Evolutionary conservation across 768 basidiomycete species (phyloP), one percentile per base, ranked within the genome.

Genomic region (Lactarius evosmus): DNA sequence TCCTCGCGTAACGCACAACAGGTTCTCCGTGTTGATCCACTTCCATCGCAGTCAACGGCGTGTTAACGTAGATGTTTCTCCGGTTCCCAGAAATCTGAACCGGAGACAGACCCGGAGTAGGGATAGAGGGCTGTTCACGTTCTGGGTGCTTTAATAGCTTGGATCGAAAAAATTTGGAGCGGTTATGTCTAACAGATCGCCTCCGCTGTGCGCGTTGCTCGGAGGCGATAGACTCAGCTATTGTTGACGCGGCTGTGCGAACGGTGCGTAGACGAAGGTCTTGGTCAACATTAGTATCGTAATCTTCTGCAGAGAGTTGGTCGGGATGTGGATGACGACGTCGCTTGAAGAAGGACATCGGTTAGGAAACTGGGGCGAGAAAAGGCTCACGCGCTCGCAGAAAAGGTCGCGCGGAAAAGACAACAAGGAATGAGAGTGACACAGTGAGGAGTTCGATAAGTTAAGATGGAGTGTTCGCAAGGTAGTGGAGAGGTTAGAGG

Each of bases 181-280:
- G 74, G 70, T 80, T 87, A 74, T 72, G 77, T 71, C 70, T 72
- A 27, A 71, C 61, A 66, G 80, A 76, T 75, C 82, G 83, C 70
- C 87, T 78, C 67, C 83, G 76, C 72, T 85, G 80, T 16, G 83
- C 84, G 51, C 87, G 82, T 67, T 83, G 80, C 73, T 98, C 95
- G 36, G 88, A 83, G 62, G 84, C 85, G 56, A 91, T 87, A 8
- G 90, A 90, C 74, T 95, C 92, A 66, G 91, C 89, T 68, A 97
- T 87, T 41, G 91, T 92, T 19, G 91, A 93, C 2, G 91, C 89
- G 19, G 95, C 95, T 1, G 95, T 97, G 70, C 89, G 88, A n/a
- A 94, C 92, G 1, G 93, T 95, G 58, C 92, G 86, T 55, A 98
- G 80, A 41, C 94, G 87, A 14, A 95, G 82, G 71, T 93, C 86